These are phyloP conservation scores for Monosporozyma aquatica DNA, from an alignment of 805 yeast species.

Conservation along the genomic window DNA sequence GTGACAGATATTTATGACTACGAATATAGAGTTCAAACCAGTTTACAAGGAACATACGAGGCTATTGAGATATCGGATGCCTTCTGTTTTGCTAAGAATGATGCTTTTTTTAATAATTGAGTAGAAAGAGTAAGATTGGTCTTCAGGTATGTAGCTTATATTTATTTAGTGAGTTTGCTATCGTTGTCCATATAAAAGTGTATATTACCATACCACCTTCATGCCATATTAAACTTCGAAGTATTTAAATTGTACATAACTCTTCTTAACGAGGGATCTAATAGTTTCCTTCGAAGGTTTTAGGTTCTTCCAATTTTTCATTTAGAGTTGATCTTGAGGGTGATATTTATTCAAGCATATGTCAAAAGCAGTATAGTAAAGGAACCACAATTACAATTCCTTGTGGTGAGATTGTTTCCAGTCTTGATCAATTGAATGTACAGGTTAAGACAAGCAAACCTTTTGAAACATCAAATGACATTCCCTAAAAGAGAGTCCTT, in stretches of 20 bases:
- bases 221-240: not conserved
- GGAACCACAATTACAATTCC: too few relatives aligned
- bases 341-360: not conserved
- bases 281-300: not conserved
- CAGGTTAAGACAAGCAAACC: too few relatives aligned
- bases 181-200: not conserved
- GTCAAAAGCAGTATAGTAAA: not conserved
- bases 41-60: conserved; percentile 87
- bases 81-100: conserved; percentile 51
- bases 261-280: not conserved
- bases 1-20: conserved; percentile 56
- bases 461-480: conserved; percentile 8
- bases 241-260: not conserved
- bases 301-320: not conserved
- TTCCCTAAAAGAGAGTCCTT: conserved; percentile 13
- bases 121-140: too few relatives aligned
- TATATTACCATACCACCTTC: too few relatives aligned
- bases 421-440: too few relatives aligned
- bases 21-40: conserved; percentile 65
- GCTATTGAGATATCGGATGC: conserved; percentile 86
- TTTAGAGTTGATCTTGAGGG: not conserved
- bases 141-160: too few relatives aligned
- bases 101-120: conserved; percentile 25
- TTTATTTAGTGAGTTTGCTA: too few relatives aligned
- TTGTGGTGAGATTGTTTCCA: too few relatives aligned